These are phyloP conservation scores for Fusarium ramigenum DNA, from an alignment of 2,329 filamentous ascomycete genomes.

Conservation along the genomic window DNA sequence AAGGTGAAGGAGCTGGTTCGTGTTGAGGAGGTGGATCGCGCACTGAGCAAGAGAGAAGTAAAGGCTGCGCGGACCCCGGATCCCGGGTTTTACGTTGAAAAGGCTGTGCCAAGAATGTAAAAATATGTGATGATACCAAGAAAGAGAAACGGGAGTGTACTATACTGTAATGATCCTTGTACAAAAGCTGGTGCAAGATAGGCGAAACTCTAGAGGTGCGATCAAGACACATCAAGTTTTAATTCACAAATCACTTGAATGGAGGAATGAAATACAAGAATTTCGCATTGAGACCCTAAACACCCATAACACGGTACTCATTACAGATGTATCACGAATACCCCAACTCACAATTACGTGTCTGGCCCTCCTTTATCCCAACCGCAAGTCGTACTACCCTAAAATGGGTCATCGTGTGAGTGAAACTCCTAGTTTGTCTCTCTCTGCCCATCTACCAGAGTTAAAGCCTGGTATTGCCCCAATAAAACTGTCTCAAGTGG, in stretches of 20 bases:
- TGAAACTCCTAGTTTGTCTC: not conserved
- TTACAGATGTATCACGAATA: slow-evolving; percentile 20
- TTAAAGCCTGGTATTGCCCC: not conserved
- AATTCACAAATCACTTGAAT: not conserved
- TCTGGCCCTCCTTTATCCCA: slow-evolving; percentile 11
- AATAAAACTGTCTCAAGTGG: not conserved
- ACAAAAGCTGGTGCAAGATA: slow-evolving; percentile 30
- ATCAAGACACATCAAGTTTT: slow-evolving; percentile 1
- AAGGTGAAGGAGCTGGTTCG: slow-evolving; percentile 91
- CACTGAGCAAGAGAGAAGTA: slow-evolving; percentile 73
- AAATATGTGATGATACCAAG: not conserved
- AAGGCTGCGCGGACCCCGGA: slow-evolving; percentile 78
- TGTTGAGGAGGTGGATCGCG: slow-evolving; percentile 78
- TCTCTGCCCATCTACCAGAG: not conserved
- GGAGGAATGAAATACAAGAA: not conserved
- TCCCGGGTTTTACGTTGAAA: slow-evolving; percentile 83
- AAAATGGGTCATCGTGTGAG: slow-evolving; percentile 1
- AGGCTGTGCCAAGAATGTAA: slow-evolving; percentile 46
- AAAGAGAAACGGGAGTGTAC: slow-evolving; percentile 36
- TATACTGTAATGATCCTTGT: slow-evolving; percentile 46
- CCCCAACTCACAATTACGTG: slow-evolving; percentile 27
- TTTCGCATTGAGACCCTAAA: not conserved
- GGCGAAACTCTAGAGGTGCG: slow-evolving; percentile 2
- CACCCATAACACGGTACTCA: slow-evolving; percentile 7
- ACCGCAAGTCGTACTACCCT: not conserved